Percentiles rank a stretch among this genome's conserved stretches.
phyloP scores from a whole-genome alignment of 139 green algal genomes.

The Coelastrella sp. region DNA sequence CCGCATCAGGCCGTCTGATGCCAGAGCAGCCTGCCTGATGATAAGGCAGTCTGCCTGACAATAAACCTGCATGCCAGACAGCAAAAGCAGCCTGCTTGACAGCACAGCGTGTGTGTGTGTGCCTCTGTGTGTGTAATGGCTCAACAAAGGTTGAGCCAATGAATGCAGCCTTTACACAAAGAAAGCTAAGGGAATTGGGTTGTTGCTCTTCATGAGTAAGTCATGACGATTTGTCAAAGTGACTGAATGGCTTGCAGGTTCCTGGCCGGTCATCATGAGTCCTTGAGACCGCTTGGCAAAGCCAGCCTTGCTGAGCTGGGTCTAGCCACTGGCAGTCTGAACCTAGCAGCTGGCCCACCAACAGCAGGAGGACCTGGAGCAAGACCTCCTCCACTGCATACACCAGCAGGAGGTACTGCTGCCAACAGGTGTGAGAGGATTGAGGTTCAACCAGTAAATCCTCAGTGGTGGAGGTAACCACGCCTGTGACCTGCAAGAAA shows the following conservation, averaged over 20 bases:
- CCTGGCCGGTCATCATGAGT: constrained; percentile 29
- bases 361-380: not conserved
- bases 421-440: not conserved
- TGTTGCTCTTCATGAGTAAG: not conserved
- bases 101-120: not conserved
- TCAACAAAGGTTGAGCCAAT: not conserved
- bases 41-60: no score
- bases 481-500: no score
- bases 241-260: not conserved
- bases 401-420: not conserved
- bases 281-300: constrained; percentile 10
- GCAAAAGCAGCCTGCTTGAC: not conserved
- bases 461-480: not conserved
- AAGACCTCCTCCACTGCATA: not conserved
- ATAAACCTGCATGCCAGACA: no score
- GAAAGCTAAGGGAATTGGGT: not conserved
- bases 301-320: constrained; percentile 32
- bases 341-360: constrained; percentile 4
- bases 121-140: not conserved
- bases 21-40: no score
- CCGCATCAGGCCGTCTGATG: no score
- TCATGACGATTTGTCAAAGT: not conserved
- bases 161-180: not conserved
- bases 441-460: not conserved
- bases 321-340: constrained; percentile 33